Percentiles rank a stretch among this genome's conserved stretches.
Conservation (phyloP, 1,284 basidiomycete genomes). For the Fereydounia khargensis region DNA sequence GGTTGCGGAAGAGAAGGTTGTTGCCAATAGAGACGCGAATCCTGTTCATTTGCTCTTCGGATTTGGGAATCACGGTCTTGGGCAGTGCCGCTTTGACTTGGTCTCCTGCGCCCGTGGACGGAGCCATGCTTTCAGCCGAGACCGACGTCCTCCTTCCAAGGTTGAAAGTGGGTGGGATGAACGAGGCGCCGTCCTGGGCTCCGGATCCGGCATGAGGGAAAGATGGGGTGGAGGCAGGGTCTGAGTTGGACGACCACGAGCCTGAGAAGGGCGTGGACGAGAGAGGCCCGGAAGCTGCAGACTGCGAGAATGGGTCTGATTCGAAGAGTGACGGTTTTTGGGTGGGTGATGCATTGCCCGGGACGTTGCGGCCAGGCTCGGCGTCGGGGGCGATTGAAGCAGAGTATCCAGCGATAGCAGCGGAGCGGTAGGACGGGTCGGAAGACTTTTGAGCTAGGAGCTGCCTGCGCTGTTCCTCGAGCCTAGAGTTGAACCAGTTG, state of each 20-base stretch:
- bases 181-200: not conserved
- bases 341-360: slow-evolving; percentile 24
- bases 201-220: not conserved
- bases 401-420: too few species aligned
- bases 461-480: slow-evolving; percentile 77
- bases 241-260: slow-evolving; percentile 7
- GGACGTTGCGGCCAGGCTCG: slow-evolving; percentile 9
- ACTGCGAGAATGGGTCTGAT: slow-evolving; percentile 15
- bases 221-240: not conserved
- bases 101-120: slow-evolving; percentile 56
- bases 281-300: not conserved
- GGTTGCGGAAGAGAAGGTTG: slow-evolving; percentile 92
- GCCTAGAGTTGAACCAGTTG: slow-evolving; percentile 85
- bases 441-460: slow-evolving; percentile 56
- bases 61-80: slow-evolving; percentile 65
- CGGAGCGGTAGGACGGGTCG: not conserved
- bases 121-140: slow-evolving; percentile 91
- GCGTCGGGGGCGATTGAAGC: slow-evolving; percentile 11
- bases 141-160: slow-evolving; percentile 89
- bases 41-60: slow-evolving; percentile 76
- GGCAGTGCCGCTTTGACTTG: slow-evolving; percentile 12
- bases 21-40: slow-evolving; percentile 82
- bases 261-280: slow-evolving; percentile 2
- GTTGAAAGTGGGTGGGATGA: slow-evolving; percentile 65
- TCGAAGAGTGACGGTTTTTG: slow-evolving; percentile 24